Conservation (phyloP, 352 stramenopile genomes). For the Phytophthora europaea region DNA sequence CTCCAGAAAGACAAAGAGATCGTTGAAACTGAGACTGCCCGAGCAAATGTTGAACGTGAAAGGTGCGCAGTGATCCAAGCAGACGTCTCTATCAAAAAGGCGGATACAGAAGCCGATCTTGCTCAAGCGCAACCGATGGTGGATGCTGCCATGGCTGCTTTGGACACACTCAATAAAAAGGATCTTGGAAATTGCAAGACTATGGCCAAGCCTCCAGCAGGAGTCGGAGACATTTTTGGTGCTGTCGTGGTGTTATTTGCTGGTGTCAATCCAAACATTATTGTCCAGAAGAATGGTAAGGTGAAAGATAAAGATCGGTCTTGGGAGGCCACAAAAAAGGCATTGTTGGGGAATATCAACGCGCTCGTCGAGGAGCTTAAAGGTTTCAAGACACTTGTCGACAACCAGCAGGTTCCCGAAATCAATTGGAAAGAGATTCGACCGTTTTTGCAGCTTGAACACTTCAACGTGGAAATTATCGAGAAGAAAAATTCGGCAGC, state of each 20-base stretch:
- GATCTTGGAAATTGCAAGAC: slow-evolving; percentile 93
- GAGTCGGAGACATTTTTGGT: slow-evolving; percentile 90
- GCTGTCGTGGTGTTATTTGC: slow-evolving; percentile 84
- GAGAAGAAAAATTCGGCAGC: slow-evolving; percentile 88
- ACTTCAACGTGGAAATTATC: slow-evolving; percentile 86
- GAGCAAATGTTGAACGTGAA: slow-evolving; percentile 91
- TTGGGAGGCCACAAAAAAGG: slow-evolving; percentile 95
- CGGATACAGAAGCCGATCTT: slow-evolving; percentile 81
- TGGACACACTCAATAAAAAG: slow-evolving; percentile 93
- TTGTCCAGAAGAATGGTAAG: slow-evolving; percentile 94
- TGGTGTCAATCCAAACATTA: slow-evolving; percentile 72
- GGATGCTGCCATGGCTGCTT: slow-evolving; percentile 87
- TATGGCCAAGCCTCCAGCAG: slow-evolving; percentile 91
- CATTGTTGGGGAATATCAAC: slow-evolving; percentile 93
- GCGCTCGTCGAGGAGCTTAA: slow-evolving; percentile 95
- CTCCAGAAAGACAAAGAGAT: slow-evolving; percentile 93
- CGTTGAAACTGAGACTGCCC: slow-evolving; percentile 93
- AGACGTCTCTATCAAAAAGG: slow-evolving; percentile 93
- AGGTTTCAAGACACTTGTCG: slow-evolving; percentile 74
- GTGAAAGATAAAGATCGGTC: slow-evolving; percentile 95
- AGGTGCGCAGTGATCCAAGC: slow-evolving; percentile 93
- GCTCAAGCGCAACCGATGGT: slow-evolving; percentile 84
- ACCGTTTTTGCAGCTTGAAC: slow-evolving; percentile 78
- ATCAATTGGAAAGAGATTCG: slow-evolving; percentile 88
- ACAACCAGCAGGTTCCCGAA: slow-evolving; percentile 74